A percentile compares a stretch with the other conserved stretches of the same genome.
phyloP scores from a whole-genome alignment of 1,139 yeast genomes.

The Saccharomyces hybrid region DNA sequence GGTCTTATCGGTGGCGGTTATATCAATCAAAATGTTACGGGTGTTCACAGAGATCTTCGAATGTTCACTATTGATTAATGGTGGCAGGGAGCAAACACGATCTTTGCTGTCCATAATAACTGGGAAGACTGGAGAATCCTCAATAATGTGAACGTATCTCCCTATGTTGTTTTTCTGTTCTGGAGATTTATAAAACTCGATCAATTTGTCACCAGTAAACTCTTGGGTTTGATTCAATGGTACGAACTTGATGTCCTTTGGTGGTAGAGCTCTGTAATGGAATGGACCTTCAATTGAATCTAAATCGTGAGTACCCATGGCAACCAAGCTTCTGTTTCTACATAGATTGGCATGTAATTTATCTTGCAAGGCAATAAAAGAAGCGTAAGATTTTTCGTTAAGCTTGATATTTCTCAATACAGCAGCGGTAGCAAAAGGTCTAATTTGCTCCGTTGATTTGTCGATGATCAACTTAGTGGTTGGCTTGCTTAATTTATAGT shows the following conservation, averaged over 20 bases:
- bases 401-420: conserved; percentile 76
- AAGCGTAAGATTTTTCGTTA: conserved; percentile 79
- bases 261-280: conserved; percentile 79
- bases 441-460: conserved; percentile 59
- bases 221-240: conserved; percentile 82
- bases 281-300: conserved; percentile 80
- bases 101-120: conserved; percentile 75
- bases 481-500: conserved; percentile 56
- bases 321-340: conserved; percentile 94
- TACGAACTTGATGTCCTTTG: conserved; percentile 65
- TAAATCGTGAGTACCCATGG: conserved; percentile 96
- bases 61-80: conserved; percentile 88
- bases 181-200: conserved; percentile 65
- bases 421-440: conserved; percentile 95
- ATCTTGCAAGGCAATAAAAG: conserved; percentile 94
- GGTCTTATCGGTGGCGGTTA: conserved; percentile 92
- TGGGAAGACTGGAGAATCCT: conserved; percentile 85
- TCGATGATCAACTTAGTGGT: conserved; percentile 63
- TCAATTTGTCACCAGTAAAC: conserved; percentile 68
- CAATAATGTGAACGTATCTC: conserved; percentile 79
- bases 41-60: conserved; percentile 85
- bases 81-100: conserved; percentile 88
- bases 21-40: conserved; percentile 81
- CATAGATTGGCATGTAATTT: conserved; percentile 92
- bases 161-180: conserved; percentile 86